phyloP scores from a whole-genome alignment of 2,329 filamentous ascomycete species.

The Sporothrix mexicana region DNA sequence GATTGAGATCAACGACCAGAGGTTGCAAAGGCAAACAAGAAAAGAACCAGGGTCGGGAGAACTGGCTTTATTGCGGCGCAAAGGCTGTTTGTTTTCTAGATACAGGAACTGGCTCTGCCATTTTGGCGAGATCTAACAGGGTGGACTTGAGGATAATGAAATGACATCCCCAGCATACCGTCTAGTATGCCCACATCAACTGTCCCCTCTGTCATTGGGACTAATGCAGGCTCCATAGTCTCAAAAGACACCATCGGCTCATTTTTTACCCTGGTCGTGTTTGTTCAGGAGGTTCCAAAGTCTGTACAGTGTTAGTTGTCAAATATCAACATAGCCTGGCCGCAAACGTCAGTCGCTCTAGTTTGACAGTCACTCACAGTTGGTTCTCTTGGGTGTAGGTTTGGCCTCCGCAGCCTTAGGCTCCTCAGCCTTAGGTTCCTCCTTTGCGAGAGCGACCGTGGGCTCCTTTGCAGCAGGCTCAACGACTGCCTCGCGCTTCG shows the following conservation, averaged over 20 bases:
- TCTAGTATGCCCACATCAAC: background rate
- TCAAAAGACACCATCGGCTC: background rate
- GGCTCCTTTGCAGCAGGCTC: background rate
- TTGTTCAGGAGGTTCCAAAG: background rate
- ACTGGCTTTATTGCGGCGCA: constrained; percentile 9
- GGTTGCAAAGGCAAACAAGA: background rate
- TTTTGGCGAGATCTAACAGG: background rate
- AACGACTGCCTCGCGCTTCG: no score
- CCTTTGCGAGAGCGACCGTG: no score
- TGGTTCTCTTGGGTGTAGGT: background rate
- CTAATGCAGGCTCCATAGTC: background rate
- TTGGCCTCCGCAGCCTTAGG: background rate
- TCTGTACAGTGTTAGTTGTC: background rate
- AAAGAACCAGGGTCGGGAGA: background rate
- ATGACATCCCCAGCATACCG: background rate
- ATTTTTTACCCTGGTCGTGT: background rate
- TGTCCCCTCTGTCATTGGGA: background rate
- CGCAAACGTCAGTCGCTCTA: background rate
- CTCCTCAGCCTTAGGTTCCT: background rate
- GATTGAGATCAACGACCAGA: background rate
- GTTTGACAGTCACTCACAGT: background rate
- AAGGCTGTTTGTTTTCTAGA: constrained; percentile 11
- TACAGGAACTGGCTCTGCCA: constrained; percentile 12
- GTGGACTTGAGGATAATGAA: constrained; percentile 2
- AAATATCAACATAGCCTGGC: background rate